Percentiles rank a stretch among this genome's conserved stretches.
phyloP scores from a whole-genome alignment of 1,284 basidiomycete species.

The Volvariella volvacea region DNA sequence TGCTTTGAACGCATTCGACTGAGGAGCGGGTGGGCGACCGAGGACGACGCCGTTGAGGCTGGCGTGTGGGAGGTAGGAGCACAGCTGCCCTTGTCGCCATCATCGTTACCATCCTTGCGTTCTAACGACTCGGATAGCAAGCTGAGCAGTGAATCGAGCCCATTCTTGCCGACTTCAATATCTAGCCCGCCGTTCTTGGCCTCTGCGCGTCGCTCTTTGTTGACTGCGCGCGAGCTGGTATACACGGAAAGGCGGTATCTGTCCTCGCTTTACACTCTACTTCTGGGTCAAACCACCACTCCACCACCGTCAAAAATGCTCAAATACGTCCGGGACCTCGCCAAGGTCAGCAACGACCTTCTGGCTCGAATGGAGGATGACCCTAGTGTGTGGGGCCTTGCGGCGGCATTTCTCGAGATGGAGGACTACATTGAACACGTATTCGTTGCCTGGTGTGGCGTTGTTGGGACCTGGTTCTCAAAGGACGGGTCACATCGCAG shows the following conservation, averaged over 20 bases:
- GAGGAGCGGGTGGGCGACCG: slow-evolving; percentile 4
- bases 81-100: background rate
- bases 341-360: slow-evolving; percentile 40
- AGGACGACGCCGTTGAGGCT: slow-evolving; percentile 11
- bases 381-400: slow-evolving; percentile 55
- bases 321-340: slow-evolving; percentile 42
- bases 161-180: too few relatives aligned
- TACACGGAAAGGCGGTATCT: slow-evolving; percentile 62
- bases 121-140: slow-evolving; percentile 2
- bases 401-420: slow-evolving; percentile 47
- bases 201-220: slow-evolving; percentile 46
- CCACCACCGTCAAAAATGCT: slow-evolving; percentile 49
- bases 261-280: slow-evolving; percentile 38
- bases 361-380: slow-evolving; percentile 45
- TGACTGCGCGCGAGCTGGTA: slow-evolving; percentile 52
- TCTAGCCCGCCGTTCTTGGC: slow-evolving; percentile 8
- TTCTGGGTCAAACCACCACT: slow-evolving; percentile 30
- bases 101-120: slow-evolving; percentile 5
- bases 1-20: slow-evolving; percentile 35
- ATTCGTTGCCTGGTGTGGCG: slow-evolving; percentile 55
- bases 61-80: slow-evolving; percentile 7
- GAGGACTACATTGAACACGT: slow-evolving; percentile 49
- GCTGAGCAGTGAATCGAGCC: background rate
- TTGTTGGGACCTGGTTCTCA: slow-evolving; percentile 53
- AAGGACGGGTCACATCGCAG: slow-evolving; percentile 19